Evolutionary conservation across 2,329 filamentous ascomycete genomes (phyloP).

Genomic region (Sporothrix humicola): DNA sequence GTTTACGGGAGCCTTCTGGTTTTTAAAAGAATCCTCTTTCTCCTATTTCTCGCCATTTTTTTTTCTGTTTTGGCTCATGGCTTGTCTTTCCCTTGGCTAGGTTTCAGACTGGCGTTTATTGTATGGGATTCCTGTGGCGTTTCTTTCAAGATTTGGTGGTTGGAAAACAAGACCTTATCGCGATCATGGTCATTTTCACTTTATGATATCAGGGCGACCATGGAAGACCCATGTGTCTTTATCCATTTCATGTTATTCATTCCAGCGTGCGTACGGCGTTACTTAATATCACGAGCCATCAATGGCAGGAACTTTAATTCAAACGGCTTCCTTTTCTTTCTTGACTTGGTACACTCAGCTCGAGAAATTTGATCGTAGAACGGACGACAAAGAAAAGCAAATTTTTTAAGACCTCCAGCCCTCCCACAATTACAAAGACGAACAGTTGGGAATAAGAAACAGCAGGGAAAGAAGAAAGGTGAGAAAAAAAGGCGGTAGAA

Average conservation of each 20-base stretch:
- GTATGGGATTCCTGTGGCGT: too few species aligned
- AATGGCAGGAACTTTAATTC: not conserved
- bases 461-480: not conserved
- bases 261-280: not conserved
- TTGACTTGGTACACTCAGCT: not conserved
- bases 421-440: not conserved
- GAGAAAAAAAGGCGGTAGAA: not conserved
- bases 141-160: too few species aligned
- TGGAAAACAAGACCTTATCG: too few species aligned
- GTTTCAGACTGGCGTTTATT: too few species aligned
- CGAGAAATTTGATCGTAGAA: not conserved
- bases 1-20: too few species aligned
- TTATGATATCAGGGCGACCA: too few species aligned
- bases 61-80: too few species aligned
- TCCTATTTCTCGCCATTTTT: not conserved
- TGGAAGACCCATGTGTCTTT: too few species aligned
- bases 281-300: not conserved
- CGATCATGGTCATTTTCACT: too few species aligned
- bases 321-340: not conserved
- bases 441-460: slow-evolving; percentile 10
- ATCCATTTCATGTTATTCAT: not conserved
- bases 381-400: not conserved
- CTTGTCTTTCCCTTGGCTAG: too few species aligned
- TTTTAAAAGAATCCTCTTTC: not conserved
- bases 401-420: not conserved